phyloP scores from a whole-genome alignment of 176 grass and related monocot genomes.

The Bromus sterilis region DNA sequence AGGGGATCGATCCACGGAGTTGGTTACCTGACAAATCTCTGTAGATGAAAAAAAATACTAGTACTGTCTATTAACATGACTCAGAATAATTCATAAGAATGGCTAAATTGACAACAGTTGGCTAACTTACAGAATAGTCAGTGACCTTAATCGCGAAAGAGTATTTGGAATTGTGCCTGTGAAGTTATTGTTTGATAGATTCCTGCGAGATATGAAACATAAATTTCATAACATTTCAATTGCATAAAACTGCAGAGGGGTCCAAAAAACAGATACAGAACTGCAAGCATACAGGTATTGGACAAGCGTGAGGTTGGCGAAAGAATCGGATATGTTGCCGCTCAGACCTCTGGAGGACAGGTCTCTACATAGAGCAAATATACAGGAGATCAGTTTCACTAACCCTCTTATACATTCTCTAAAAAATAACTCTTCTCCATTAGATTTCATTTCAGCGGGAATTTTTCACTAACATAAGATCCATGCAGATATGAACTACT shows the following conservation, averaged over 20 bases:
- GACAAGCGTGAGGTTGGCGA: slow-evolving; percentile 26
- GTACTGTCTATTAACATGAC: neutral
- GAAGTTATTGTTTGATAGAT: slow-evolving; percentile 67
- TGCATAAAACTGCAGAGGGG: too few relatives aligned
- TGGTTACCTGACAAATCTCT: slow-evolving; percentile 59
- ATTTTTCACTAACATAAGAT: neutral
- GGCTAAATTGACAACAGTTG: neutral
- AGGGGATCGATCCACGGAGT: slow-evolving; percentile 35
- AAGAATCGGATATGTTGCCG: slow-evolving; percentile 33
- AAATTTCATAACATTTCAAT: too few relatives aligned
- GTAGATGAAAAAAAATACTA: neutral
- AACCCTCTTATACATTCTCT: too few relatives aligned
- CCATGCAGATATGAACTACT: neutral
- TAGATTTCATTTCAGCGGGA: neutral
- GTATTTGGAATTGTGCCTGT: slow-evolving; percentile 43
- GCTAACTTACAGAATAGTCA: slow-evolving; percentile 50
- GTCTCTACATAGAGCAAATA: slow-evolving; percentile 26
- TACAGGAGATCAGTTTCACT: neutral
- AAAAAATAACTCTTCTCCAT: neutral
- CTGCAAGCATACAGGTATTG: slow-evolving; percentile 43
- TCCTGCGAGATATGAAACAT: slow-evolving; percentile 8
- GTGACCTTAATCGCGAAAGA: slow-evolving; percentile 25
- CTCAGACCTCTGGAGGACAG: slow-evolving; percentile 36
- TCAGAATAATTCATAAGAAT: neutral
- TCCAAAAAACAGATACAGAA: too few relatives aligned